A percentile compares a stretch with the other conserved stretches of the same genome.
phyloP scores from a whole-genome alignment of 148 eudicot genomes.

The Amaranthus hypochondriacus region DNA sequence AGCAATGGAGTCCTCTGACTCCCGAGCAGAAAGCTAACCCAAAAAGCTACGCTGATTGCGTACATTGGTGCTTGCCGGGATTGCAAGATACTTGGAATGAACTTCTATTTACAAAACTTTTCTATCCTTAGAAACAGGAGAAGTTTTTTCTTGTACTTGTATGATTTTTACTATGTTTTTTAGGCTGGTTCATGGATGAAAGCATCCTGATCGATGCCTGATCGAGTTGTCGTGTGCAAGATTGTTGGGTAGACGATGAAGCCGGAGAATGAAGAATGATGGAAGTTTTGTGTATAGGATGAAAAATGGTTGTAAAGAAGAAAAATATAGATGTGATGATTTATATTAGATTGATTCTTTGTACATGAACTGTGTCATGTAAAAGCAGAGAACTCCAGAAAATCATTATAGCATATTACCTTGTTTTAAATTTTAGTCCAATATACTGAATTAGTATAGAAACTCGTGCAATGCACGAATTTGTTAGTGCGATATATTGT shows the following conservation, averaged over 20 bases:
- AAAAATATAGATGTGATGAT: neutral
- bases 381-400: neutral
- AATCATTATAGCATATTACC: neutral
- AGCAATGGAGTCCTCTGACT: slow-evolving; percentile 77
- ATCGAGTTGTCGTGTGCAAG: neutral
- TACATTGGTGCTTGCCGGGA: slow-evolving; percentile 94
- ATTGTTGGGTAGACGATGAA: slow-evolving; percentile 10
- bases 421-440: too few species aligned
- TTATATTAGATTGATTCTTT: slow-evolving; percentile 20
- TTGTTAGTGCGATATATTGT: too few species aligned
- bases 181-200: slow-evolving; percentile 14
- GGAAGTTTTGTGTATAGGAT: neutral
- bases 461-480: too few species aligned
- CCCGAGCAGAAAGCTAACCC: slow-evolving; percentile 80
- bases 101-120: slow-evolving; percentile 76
- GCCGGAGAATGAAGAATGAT: neutral
- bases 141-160: neutral
- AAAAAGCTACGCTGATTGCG: slow-evolving; percentile 77
- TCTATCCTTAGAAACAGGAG: slow-evolving; percentile 53
- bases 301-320: too few species aligned
- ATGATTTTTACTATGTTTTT: neutral
- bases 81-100: slow-evolving; percentile 97
- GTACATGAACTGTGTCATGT: slow-evolving; percentile 15
- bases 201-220: slow-evolving; percentile 4
- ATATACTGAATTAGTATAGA: too few species aligned